Evolutionary conservation across 345 rosid genomes (phyloP), one percentile per base, ranked within the genome.

Genomic region (Brassica juncea): DNA sequence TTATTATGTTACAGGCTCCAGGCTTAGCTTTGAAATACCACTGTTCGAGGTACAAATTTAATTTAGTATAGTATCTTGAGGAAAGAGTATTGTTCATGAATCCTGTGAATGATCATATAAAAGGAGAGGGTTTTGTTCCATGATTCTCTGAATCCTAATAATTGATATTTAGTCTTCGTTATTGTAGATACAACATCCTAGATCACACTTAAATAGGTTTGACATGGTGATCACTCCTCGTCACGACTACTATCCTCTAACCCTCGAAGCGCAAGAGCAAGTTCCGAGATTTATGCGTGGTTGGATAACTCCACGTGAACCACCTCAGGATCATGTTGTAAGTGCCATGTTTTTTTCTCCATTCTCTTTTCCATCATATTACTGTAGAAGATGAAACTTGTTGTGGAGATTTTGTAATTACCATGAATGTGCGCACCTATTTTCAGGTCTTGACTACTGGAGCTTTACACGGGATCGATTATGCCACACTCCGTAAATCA

Each of bases 191-290:
- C 94, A 93, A 84, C 99, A 91, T 86, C 99, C 99, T 11, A 88
- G 98, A 90, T 80, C 88, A n/a, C 87, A 82, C 12, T 82, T 93
- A 84, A 85, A 87, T 77, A 90, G 97, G 85, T 95, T 95, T 88
- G 99, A 95, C 83, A 75, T 95, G 89, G 97, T 95, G 80, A 88
- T 95, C 64, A 88, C 99, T 35, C 99, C 99, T 74, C 87, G 78
- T 63, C 99, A 93, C 54, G 98, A 95, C 85, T 95, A 85, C 80
- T 95, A 93, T 86, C 93, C 97, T 83, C 79, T 93, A 82, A 87
- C 97, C 60, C 87, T 89, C 6, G 85, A 91, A 81, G 99, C 86
- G 27, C 90, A 87, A 81, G 85, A 86, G 84, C 88, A 87, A 84
- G 84, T 93, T 82, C 99, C 99, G 77, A 83, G 80, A 62, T 87